A percentile compares a stretch with the other conserved stretches of the same genome.
These are phyloP conservation scores for Ceratocystis eucalypticola DNA, from an alignment of 2,329 filamentous ascomycete genomes.

Conservation along the genomic window DNA sequence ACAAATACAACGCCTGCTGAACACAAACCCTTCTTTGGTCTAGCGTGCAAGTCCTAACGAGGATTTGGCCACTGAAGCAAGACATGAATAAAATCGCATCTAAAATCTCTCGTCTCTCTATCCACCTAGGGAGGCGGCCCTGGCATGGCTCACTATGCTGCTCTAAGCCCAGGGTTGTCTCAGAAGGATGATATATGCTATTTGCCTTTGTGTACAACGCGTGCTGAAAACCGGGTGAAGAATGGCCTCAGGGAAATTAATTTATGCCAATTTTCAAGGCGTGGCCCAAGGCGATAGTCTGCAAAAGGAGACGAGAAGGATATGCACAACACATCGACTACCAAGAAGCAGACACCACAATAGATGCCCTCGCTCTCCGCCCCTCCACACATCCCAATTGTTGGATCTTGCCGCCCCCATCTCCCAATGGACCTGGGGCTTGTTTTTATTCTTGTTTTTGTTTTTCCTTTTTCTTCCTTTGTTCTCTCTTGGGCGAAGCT, in stretches of 20 bases:
- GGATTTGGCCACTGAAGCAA: background rate
- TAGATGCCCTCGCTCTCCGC: background rate
- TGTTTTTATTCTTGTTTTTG: constrained; percentile 11
- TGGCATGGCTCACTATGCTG: background rate
- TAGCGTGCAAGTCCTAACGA: background rate
- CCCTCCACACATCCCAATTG: no score
- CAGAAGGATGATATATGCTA: background rate
- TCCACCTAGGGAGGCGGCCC: no score
- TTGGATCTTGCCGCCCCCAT: no score
- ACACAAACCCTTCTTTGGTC: background rate
- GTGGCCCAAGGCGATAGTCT: background rate
- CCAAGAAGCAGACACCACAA: background rate
- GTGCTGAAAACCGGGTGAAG: background rate
- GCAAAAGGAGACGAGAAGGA: background rate
- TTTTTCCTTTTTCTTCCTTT: constrained; percentile 21
- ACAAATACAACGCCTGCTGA: constrained; percentile 6
- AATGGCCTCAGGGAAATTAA: no score
- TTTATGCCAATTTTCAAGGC: no score
- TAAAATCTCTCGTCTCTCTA: no score
- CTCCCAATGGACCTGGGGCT: no score
- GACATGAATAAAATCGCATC: background rate
- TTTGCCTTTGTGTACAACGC: background rate
- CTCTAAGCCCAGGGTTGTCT: background rate
- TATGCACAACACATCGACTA: background rate
- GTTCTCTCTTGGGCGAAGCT: constrained; percentile 18